A percentile compares a stretch with the other conserved stretches of the same genome.
These are phyloP conservation scores for Colletotrichum sojae DNA, from an alignment of 2,329 filamentous ascomycete species.

Conservation along the genomic window DNA sequence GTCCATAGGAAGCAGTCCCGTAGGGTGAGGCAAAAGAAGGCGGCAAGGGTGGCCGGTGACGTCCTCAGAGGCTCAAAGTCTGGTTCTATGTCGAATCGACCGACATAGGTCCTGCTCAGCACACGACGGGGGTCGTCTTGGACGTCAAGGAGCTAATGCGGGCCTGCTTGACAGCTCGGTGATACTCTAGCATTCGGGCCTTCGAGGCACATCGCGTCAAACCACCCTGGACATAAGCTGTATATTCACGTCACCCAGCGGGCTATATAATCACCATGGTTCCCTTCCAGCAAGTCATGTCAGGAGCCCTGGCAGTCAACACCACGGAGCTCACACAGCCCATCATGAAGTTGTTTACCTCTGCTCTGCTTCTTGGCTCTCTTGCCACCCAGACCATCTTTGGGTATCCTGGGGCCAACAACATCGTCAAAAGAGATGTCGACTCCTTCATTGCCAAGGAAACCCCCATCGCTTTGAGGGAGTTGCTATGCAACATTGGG, in stretches of 20 bases:
- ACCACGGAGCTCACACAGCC: slow-evolving; percentile 48
- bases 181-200: slow-evolving; percentile 39
- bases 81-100: slow-evolving; percentile 5
- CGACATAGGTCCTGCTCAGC: slow-evolving; percentile 24
- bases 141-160: slow-evolving; percentile 32
- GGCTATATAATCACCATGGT: slow-evolving; percentile 39
- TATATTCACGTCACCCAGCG: neutral
- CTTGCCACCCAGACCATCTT: slow-evolving; percentile 66
- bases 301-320: slow-evolving; percentile 33
- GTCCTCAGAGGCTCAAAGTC: neutral
- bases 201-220: slow-evolving; percentile 33
- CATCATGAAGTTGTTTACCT: slow-evolving; percentile 66
- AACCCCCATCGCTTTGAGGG: slow-evolving; percentile 64
- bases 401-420: slow-evolving; percentile 58
- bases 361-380: slow-evolving; percentile 65
- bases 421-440: slow-evolving; percentile 62
- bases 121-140: slow-evolving; percentile 10
- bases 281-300: slow-evolving; percentile 33
- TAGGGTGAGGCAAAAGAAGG: neutral
- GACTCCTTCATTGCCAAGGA: slow-evolving; percentile 68
- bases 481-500: slow-evolving; percentile 73
- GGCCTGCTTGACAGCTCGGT: slow-evolving; percentile 35
- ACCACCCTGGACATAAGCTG: neutral
- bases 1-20: too few relatives aligned
- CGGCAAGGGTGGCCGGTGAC: neutral